phyloP scores from a whole-genome alignment of 306 rosid genomes.

The Astragalus membranaceus region DNA sequence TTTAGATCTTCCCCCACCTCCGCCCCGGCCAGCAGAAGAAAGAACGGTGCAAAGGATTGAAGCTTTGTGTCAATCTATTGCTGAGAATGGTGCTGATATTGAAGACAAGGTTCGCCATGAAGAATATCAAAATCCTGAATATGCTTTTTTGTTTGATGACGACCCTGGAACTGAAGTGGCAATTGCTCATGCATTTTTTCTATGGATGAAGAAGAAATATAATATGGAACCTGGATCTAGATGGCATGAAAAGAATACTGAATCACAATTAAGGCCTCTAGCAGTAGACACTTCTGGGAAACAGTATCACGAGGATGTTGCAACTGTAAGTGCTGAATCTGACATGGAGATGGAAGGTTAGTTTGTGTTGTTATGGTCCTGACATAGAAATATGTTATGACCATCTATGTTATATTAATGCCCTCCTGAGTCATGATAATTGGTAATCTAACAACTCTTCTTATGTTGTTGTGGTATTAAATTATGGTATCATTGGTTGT shows the following conservation, averaged over 20 bases:
- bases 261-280: constrained; percentile 10
- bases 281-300: constrained; percentile 13
- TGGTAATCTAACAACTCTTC: neutral
- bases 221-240: constrained; percentile 32
- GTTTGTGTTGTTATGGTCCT: constrained; percentile 22
- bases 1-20: constrained; percentile 37
- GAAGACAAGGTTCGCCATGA: constrained; percentile 37
- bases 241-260: constrained; percentile 21
- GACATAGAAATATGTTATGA: neutral
- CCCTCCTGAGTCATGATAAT: neutral
- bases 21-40: constrained; percentile 41
- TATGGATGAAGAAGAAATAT: constrained; percentile 51
- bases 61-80: constrained; percentile 48
- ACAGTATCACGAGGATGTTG: constrained; percentile 21
- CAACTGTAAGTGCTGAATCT: constrained; percentile 52
- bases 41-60: constrained; percentile 35
- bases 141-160: constrained; percentile 50
- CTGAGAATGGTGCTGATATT: constrained; percentile 36
- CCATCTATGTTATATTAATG: neutral
- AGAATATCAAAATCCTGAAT: constrained; percentile 47
- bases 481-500: neutral
- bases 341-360: constrained; percentile 99
- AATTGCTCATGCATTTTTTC: constrained; percentile 39
- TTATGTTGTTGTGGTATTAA: neutral
- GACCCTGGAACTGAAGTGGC: constrained; percentile 54